A percentile compares a stretch with the other conserved stretches of the same genome.
Conservation (phyloP, 2,329 filamentous ascomycete species). For the Orbilia quercus region DNA sequence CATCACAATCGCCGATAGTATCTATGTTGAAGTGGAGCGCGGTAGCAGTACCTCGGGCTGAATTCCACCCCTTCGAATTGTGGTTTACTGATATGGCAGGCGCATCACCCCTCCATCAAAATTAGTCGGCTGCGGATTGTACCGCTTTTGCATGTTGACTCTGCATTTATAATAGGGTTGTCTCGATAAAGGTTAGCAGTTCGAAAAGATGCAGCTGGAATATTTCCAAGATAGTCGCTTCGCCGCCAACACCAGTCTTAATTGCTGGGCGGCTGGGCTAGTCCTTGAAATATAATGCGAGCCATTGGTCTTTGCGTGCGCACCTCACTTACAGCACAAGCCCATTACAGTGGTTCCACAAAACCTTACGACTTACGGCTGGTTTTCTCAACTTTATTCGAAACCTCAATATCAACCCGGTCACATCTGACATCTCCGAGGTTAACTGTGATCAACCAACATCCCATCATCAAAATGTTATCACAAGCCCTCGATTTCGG, state of each 20-base stretch:
- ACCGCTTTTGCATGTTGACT: not conserved
- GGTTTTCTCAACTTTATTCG: not conserved
- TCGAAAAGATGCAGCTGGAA: conserved; percentile 2
- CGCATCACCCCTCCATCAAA: no score
- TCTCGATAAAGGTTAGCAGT: conserved; percentile 5
- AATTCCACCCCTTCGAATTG: no score
- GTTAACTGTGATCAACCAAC: not conserved
- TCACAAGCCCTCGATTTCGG: conserved; percentile 16
- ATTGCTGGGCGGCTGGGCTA: conserved; percentile 14
- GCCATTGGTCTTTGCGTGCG: conserved; percentile 17
- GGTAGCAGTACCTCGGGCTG: no score
- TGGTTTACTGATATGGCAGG: no score
- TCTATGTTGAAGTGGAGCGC: no score
- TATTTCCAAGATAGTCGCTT: not conserved
- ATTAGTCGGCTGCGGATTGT: no score
- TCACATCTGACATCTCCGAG: not conserved
- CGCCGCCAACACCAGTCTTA: conserved; percentile 12
- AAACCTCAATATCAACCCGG: conserved; percentile 3
- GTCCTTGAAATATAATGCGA: conserved; percentile 26
- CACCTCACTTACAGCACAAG: not conserved
- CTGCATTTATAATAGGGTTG: not conserved
- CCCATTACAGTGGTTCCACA: not conserved
- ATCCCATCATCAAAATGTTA: conserved; percentile 10
- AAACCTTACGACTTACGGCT: not conserved
- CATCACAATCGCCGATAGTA: no score